Evolutionary conservation across 768 basidiomycete species (phyloP), one percentile per base, ranked within the genome.

Genomic region (Phanerochaete sordida): DNA sequence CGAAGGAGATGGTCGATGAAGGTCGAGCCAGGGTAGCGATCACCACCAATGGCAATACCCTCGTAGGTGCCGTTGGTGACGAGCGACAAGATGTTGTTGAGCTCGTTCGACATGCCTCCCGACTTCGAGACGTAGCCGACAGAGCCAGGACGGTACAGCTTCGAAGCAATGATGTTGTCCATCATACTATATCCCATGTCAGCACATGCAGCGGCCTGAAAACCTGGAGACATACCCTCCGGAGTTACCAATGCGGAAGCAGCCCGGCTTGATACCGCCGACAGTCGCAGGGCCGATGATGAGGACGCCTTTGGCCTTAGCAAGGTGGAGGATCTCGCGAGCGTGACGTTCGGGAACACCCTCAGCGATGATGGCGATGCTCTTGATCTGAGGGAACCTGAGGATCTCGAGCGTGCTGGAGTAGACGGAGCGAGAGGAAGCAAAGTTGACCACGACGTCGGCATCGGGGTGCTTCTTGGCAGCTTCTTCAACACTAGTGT

Each of bases 111-210:
- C 96, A 99, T 99, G 75, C 96, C 96, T 67, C 96, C 96, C 8
- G 95, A 98, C 80, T 99, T 99, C 75, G 94, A 97, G 72, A 99
- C 96, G 76, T 98, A 99, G 70, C 95, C 96, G 68, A 99, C 92
- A 13, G 95, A 94, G 58, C 96, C 96, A 27, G 95, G 80, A 69
- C 95, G 94, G 85, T 98, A 99, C 63, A 99, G 90, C 82, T 98
- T 99, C 63, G 94, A 96, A 7, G 95, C 80, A 71, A 98, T 97
- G 79, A 98, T 95, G 82, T 98, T 99, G 82, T 99, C 96, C 95
- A 98, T 97, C 96, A 98, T 98, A 70, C 93, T 89, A 62, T 6
- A 57, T 11, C 4, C 19, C 45, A 60, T 13, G 23, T 57, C 35
- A 56, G 45, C 37, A 24, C 21, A 13, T 57, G 35, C 21, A 65